Evolutionary conservation across 2,329 filamentous ascomycete genomes (phyloP).

Genomic region (Neobulgaria alba): DNA sequence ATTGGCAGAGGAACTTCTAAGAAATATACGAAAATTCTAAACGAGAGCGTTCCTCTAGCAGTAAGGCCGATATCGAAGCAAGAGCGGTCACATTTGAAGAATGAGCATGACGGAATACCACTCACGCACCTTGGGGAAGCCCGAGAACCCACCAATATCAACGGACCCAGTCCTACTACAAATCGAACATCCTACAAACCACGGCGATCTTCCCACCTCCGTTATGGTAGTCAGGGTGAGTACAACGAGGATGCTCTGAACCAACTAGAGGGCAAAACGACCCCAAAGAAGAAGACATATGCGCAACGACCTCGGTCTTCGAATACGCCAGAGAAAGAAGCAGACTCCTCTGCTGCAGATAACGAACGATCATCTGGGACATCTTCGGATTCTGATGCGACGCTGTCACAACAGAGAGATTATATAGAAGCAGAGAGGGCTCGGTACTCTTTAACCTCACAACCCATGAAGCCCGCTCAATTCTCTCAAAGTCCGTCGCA

Average conservation of each 20-base stretch:
- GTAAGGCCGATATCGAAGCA: slow-evolving; percentile 7
- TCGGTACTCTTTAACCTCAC: slow-evolving; percentile 4
- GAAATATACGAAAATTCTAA: too few relatives aligned
- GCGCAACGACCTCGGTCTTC: slow-evolving; percentile 14
- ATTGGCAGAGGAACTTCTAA: not conserved
- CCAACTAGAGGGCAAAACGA: slow-evolving; percentile 19
- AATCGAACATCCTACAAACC: slow-evolving; percentile 26
- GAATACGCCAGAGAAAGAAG: slow-evolving; percentile 9
- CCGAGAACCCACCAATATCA: not conserved
- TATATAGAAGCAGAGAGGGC: slow-evolving; percentile 2
- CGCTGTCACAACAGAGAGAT: slow-evolving; percentile 16
- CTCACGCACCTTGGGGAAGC: too few relatives aligned
- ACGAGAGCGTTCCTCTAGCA: slow-evolving; percentile 1
- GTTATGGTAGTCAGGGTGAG: slow-evolving; percentile 24
- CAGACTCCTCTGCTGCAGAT: slow-evolving; percentile 23
- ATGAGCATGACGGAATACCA: too few relatives aligned
- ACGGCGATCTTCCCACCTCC: slow-evolving; percentile 27
- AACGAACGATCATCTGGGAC: slow-evolving; percentile 25
- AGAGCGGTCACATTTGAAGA: slow-evolving; percentile 3
- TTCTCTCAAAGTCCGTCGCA: slow-evolving; percentile 1
- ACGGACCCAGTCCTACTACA: slow-evolving; percentile 2
- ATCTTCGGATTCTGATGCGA: slow-evolving; percentile 25
- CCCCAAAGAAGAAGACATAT: slow-evolving; percentile 12
- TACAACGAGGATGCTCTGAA: slow-evolving; percentile 22
- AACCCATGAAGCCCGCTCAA: not conserved